Evolutionary conservation across 176 grass and related monocot genomes (phyloP).

Genomic region (Triticum monococcum): DNA sequence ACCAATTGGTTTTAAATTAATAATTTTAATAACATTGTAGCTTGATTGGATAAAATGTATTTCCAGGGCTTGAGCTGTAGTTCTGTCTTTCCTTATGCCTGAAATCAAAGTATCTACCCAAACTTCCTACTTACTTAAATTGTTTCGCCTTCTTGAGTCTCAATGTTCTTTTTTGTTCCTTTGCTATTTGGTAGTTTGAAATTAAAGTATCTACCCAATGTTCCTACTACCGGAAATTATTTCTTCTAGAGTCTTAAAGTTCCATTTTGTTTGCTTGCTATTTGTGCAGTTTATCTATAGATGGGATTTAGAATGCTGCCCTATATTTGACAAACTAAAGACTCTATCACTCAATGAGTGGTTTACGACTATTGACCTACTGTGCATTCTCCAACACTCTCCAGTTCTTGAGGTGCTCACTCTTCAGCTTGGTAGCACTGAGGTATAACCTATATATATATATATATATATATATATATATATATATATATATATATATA

Average conservation of each 20-base stretch:
- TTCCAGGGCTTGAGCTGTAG: too few species aligned
- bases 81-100: too few species aligned
- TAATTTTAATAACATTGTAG: too few species aligned
- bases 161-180: neutral
- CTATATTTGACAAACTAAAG: neutral
- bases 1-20: too few species aligned
- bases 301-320: neutral
- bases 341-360: neutral
- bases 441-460: neutral
- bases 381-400: neutral
- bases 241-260: neutral
- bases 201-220: neutral
- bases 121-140: neutral
- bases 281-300: neutral
- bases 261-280: neutral
- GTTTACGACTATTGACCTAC: neutral
- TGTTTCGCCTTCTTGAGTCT: too few species aligned
- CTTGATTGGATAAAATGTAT: too few species aligned
- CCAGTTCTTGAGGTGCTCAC: neutral
- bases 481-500: neutral
- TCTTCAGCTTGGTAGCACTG: neutral
- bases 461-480: neutral
- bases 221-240: neutral
- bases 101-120: neutral
- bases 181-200: neutral